phyloP scores from a whole-genome alignment of 2,329 filamentous ascomycete genomes.

The Pseudogymnoascus sp. region DNA sequence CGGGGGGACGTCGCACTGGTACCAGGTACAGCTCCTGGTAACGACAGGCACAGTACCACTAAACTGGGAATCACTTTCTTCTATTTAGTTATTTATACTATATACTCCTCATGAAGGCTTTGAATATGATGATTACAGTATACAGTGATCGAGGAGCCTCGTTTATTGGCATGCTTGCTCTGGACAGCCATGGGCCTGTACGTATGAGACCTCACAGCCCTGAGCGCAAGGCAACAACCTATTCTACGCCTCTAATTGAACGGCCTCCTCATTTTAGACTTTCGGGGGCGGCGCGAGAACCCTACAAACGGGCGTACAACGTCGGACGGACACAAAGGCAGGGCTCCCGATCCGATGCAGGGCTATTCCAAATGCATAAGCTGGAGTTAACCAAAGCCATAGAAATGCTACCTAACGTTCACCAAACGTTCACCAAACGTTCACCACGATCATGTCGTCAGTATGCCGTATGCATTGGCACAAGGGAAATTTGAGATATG shows the following conservation, averaged over 20 bases:
- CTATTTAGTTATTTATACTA: not conserved
- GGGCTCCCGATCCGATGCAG: not conserved
- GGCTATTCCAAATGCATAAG: conserved; percentile 1
- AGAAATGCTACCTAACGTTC: not conserved
- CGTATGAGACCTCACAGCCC: not conserved
- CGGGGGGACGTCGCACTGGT: not conserved
- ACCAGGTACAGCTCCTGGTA: not conserved
- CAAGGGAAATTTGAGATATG: not conserved
- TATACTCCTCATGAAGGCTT: not conserved
- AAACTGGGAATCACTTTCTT: not conserved
- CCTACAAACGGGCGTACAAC: conserved; percentile 5
- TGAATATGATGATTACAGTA: not conserved
- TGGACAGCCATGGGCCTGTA: not conserved
- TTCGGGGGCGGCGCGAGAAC: conserved; percentile 5
- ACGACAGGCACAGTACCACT: not conserved
- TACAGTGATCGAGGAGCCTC: not conserved
- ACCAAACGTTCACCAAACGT: not conserved
- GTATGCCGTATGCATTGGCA: not conserved
- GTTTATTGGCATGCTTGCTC: not conserved
- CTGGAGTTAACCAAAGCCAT: not conserved
- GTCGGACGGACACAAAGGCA: not conserved
- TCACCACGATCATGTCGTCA: not conserved
- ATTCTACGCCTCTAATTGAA: not conserved
- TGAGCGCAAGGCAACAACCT: not conserved
- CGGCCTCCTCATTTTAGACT: not conserved